Percentiles rank a stretch among this genome's conserved stretches.
phyloP scores from a whole-genome alignment of 2,329 filamentous ascomycete species.

The Acrodontium crateriforme region DNA sequence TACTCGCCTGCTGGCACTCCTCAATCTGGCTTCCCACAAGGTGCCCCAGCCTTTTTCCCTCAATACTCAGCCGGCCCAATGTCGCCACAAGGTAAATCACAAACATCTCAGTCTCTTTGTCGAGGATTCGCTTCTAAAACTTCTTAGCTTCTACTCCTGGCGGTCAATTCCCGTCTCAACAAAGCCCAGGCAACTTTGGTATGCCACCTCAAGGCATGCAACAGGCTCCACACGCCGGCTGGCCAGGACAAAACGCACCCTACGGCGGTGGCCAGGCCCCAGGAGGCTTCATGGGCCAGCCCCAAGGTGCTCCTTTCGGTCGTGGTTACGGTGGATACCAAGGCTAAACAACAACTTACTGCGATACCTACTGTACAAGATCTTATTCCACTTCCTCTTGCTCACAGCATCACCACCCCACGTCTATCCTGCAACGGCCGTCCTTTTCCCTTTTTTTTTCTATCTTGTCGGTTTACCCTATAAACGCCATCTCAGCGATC shows the following conservation, averaged over 20 bases:
- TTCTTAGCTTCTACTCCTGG: conserved; percentile 35
- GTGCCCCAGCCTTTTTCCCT: conserved; percentile 68
- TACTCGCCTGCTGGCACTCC: conserved; percentile 53
- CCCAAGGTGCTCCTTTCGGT: conserved; percentile 31
- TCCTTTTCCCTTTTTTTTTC: no score
- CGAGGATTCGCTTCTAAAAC: conserved; percentile 1
- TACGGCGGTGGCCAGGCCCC: conserved; percentile 56
- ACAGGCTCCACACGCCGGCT: conserved; percentile 24
- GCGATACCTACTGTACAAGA: no score
- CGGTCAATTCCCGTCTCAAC: conserved; percentile 47
- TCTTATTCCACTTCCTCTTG: no score
- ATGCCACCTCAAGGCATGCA: conserved; percentile 28
- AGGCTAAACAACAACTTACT: conserved; percentile 28
- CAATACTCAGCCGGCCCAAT: conserved; percentile 70
- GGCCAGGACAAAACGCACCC: conserved; percentile 58
- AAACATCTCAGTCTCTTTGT: conserved; percentile 1
- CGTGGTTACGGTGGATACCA: conserved; percentile 41
- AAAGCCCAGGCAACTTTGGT: conserved; percentile 42
- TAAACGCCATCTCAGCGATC: no score
- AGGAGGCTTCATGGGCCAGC: conserved; percentile 36
- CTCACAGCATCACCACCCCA: no score
- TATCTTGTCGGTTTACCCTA: no score
- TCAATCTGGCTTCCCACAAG: conserved; percentile 57
- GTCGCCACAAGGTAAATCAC: conserved; percentile 34
- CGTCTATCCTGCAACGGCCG: no score